Evolutionary conservation across 129 eudicot species (phyloP).

Genomic region (Ambrosia trifida): DNA sequence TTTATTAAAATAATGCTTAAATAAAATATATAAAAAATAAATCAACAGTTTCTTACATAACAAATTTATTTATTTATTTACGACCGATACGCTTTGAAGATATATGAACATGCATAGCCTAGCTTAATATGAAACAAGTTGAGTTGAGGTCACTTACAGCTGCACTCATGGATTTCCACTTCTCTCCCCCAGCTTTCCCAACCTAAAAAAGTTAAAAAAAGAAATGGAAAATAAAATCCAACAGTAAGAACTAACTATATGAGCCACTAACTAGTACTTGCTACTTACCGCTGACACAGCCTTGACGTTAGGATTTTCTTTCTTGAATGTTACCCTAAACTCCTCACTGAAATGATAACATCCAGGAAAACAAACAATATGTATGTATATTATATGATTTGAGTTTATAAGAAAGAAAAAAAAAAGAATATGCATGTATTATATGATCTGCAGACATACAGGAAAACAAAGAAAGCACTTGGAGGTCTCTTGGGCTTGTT

Average conservation of each 20-base stretch:
- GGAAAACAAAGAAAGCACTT: constrained; percentile 92
- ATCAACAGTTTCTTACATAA: background rate
- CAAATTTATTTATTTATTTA: background rate
- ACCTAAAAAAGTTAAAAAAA: constrained; percentile 42
- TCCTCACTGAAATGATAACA: constrained; percentile 62
- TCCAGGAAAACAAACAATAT: constrained; percentile 1
- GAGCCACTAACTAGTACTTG: background rate
- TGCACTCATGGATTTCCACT: constrained; percentile 77
- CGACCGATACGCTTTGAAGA: background rate
- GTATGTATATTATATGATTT: no score
- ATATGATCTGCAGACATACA: constrained; percentile 43
- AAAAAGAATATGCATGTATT: background rate
- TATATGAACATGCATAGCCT: background rate
- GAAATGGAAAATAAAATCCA: background rate
- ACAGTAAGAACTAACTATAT: background rate
- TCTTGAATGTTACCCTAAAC: constrained; percentile 76
- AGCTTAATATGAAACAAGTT: background rate
- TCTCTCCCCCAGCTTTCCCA: constrained; percentile 96
- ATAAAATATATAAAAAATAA: background rate
- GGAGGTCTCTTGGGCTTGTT: constrained; percentile 98
- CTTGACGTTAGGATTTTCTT: constrained; percentile 81
- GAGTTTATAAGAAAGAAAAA: no score
- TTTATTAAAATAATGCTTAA: no score
- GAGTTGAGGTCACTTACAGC: constrained; percentile 54
- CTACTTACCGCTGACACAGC: constrained; percentile 77